Evolutionary conservation across 106 monocot species (phyloP).

Genomic region (Dendrobium chrysotoxum): DNA sequence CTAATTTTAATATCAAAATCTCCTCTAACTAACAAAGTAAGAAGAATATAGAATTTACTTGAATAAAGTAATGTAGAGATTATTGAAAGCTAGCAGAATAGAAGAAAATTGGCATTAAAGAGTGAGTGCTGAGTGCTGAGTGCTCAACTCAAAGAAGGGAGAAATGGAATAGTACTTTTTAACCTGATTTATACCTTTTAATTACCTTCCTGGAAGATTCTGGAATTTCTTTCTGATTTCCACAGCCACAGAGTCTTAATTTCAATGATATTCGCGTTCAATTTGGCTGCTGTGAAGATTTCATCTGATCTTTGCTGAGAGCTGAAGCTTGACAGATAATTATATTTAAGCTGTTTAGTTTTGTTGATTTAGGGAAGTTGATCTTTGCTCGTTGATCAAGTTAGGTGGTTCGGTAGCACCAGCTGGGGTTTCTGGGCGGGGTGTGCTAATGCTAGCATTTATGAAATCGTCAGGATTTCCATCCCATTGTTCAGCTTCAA

Average conservation of each 20-base stretch:
- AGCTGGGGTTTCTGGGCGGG: constrained; percentile 23
- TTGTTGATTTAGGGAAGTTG: neutral
- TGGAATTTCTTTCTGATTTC: neutral
- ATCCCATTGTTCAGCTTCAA: constrained; percentile 59
- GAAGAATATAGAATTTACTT: neutral
- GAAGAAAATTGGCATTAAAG: neutral
- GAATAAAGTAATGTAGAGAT: neutral
- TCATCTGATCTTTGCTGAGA: neutral
- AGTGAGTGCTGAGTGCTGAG: neutral
- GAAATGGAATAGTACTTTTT: neutral
- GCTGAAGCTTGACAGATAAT: too few species aligned
- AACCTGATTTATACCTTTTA: neutral
- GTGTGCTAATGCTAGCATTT: constrained; percentile 21
- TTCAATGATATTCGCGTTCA: neutral
- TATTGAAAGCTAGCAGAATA: neutral
- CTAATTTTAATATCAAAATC: neutral
- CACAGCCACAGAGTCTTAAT: neutral
- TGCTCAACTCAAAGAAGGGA: too few species aligned
- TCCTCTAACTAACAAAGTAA: neutral
- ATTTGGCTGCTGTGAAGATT: neutral
- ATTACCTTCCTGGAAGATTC: neutral
- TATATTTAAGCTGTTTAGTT: neutral
- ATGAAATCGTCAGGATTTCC: constrained; percentile 39
- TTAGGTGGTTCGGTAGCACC: constrained; percentile 12
- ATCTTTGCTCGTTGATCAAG: constrained; percentile 5